A percentile compares a stretch with the other conserved stretches of the same genome.
phyloP scores from a whole-genome alignment of 768 basidiomycete species.

The Phaeotremella fagi region DNA sequence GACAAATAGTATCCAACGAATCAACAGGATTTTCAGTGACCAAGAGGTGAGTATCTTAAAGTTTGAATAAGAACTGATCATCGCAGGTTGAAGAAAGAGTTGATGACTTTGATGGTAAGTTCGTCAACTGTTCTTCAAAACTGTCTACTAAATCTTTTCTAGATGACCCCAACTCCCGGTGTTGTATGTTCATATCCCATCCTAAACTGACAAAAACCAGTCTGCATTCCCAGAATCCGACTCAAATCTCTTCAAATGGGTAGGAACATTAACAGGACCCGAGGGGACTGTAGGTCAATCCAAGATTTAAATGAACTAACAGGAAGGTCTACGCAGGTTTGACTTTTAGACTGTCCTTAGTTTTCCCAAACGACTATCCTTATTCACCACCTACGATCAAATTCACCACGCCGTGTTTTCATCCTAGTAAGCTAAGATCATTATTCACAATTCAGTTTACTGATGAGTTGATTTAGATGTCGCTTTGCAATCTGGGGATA shows the following conservation, averaged over 20 bases:
- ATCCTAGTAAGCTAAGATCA: background rate
- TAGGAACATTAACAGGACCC: constrained; percentile 79
- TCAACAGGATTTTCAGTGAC: background rate
- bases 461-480: constrained; percentile 64
- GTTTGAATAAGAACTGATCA: background rate
- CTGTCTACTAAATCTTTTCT: too few species aligned
- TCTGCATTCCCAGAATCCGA: constrained; percentile 87
- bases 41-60: background rate
- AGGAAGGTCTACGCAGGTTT: constrained; percentile 69
- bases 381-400: constrained; percentile 78
- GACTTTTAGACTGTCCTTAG: constrained; percentile 74
- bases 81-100: constrained; percentile 68
- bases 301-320: constrained; percentile 6
- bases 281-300: constrained; percentile 60
- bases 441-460: background rate
- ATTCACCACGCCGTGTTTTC: constrained; percentile 77
- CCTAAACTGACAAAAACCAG: background rate
- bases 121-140: too few species aligned
- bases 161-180: constrained; percentile 87
- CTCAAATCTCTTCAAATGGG: constrained; percentile 83
- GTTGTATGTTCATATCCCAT: constrained; percentile 57
- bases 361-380: constrained; percentile 82
- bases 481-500: constrained; percentile 56
- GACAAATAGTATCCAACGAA: background rate
- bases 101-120: constrained; percentile 82